phyloP scores from a whole-genome alignment of 495 filamentous ascomycete genomes.

The Margaritispora aquatica region DNA sequence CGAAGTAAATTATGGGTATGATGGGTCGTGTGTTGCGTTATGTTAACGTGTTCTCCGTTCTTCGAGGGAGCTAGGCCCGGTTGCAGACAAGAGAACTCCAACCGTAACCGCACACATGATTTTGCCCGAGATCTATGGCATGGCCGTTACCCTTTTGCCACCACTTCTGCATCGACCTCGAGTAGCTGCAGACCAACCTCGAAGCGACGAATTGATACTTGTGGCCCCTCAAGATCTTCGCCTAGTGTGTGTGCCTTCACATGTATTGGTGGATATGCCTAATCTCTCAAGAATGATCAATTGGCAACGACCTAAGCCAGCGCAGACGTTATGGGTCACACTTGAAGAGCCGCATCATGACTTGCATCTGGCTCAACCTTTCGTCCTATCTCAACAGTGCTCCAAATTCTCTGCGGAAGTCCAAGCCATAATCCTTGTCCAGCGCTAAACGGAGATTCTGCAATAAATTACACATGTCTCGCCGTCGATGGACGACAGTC shows the following conservation, averaged over 20 bases:
- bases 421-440: slow-evolving; percentile 21
- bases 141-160: slow-evolving; percentile 23
- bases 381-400: slow-evolving; percentile 26
- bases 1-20: neutral
- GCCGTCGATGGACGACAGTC: slow-evolving; percentile 34
- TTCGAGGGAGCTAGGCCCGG: slow-evolving; percentile 10
- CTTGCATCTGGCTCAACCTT: slow-evolving; percentile 32
- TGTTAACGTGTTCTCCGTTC: slow-evolving; percentile 1
- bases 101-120: slow-evolving; percentile 12
- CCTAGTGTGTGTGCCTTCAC: slow-evolving; percentile 23
- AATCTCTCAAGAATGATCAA: slow-evolving; percentile 55
- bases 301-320: slow-evolving; percentile 86
- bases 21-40: neutral
- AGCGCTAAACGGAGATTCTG: slow-evolving; percentile 42
- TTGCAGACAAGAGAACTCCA: neutral
- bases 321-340: slow-evolving; percentile 72
- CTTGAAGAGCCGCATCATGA: slow-evolving; percentile 55
- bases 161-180: slow-evolving; percentile 21
- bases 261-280: slow-evolving; percentile 50
- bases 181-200: slow-evolving; percentile 22
- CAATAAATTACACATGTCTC: slow-evolving; percentile 60
- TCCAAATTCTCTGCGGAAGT: slow-evolving; percentile 16
- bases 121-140: slow-evolving; percentile 22
- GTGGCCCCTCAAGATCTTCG: slow-evolving; percentile 23
- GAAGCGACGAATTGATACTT: slow-evolving; percentile 19